Percentiles rank a stretch among this genome's conserved stretches.
These are phyloP conservation scores for Diplodia mutila DNA, from an alignment of 2,329 filamentous ascomycete species.

Conservation along the genomic window DNA sequence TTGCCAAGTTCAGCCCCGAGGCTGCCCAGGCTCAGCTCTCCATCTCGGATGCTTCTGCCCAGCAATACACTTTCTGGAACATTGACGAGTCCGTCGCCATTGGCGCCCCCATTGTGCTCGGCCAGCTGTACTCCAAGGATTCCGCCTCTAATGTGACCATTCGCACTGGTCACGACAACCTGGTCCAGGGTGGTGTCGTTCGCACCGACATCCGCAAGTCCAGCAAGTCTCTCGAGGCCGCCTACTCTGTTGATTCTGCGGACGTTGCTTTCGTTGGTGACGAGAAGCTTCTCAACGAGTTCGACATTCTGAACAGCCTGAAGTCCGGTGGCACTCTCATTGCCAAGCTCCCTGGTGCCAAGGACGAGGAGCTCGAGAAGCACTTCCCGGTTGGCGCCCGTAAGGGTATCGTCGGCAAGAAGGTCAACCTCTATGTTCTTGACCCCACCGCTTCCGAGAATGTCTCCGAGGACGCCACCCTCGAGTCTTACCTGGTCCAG, in stretches of 20 bases:
- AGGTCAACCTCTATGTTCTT: slow-evolving; percentile 72
- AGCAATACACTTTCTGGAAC: slow-evolving; percentile 96
- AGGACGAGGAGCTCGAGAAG: slow-evolving; percentile 89
- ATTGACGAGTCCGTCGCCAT: slow-evolving; percentile 72
- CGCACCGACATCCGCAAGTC: slow-evolving; percentile 86
- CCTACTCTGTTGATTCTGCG: slow-evolving; percentile 78
- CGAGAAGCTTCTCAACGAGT: slow-evolving; percentile 75
- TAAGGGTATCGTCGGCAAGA: slow-evolving; percentile 71
- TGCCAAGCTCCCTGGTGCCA: slow-evolving; percentile 75
- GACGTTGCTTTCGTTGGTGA: slow-evolving; percentile 80
- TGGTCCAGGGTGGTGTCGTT: slow-evolving; percentile 73
- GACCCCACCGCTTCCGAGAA: slow-evolving; percentile 71
- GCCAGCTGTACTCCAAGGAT: slow-evolving; percentile 63
- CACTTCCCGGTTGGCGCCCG: slow-evolving; percentile 72
- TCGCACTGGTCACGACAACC: slow-evolving; percentile 64
- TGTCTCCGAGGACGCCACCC: slow-evolving; percentile 64
- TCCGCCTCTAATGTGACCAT: slow-evolving; percentile 64
- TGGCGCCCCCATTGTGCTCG: slow-evolving; percentile 65
- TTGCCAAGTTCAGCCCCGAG: slow-evolving; percentile 48
- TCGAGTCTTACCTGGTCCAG: slow-evolving; percentile 72
- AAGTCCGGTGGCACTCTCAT: slow-evolving; percentile 74
- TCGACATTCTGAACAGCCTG: slow-evolving; percentile 73
- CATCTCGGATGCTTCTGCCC: slow-evolving; percentile 60
- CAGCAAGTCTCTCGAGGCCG: slow-evolving; percentile 79
- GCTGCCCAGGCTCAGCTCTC: slow-evolving; percentile 53